Evolutionary conservation across 148 eudicot genomes (phyloP), one percentile per base, ranked within the genome.

Genomic region (Chenopodium formosanum): DNA sequence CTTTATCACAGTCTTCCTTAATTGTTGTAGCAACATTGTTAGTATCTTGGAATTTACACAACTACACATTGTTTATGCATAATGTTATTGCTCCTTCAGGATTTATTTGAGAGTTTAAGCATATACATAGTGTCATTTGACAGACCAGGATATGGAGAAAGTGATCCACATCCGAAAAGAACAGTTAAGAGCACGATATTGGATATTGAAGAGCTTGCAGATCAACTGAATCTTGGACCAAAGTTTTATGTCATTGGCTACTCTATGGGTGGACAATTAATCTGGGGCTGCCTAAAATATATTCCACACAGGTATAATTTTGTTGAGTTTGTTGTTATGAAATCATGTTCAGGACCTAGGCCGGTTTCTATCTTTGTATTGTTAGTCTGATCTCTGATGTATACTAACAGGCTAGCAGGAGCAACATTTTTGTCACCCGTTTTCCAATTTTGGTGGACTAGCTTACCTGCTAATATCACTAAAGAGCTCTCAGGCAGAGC

Each of bases 141-240:
- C 74, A 83, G 91, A 82, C 90, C 97, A 0, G 97, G 97, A 58
- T 90, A 93, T 80, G 93, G 94, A 44, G 94, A 93, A 86, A 93
- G 97, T 56, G 94, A 93, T 83, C 94, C 97, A 31, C 67, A 93
- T 75, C 97, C 97, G 13, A 85, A 86, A 4, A 82, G 77, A 68
- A 90, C 94, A 34, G 34, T 74, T 6, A 88, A 88, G 82, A 93
- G 91, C 82, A 77, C 81, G 34, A 89, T 91, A 17, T 78, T 84
- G 53, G 97, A 93, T 81, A 88, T 93, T 46, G 93, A 93, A 85
- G 91, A 93, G 83, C 93, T 93, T 73, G 95, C 95, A 58, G 97
- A 93, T 86, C 89, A 90, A 56, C 84, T 93, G 56, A 90, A 80
- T 46, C 85, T 93, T 34, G 97, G 97, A 70, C 80, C 83, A 20